A percentile compares a stretch with the other conserved stretches of the same genome.
phyloP scores from a whole-genome alignment of 306 rosid species.

The Rosa persica region DNA sequence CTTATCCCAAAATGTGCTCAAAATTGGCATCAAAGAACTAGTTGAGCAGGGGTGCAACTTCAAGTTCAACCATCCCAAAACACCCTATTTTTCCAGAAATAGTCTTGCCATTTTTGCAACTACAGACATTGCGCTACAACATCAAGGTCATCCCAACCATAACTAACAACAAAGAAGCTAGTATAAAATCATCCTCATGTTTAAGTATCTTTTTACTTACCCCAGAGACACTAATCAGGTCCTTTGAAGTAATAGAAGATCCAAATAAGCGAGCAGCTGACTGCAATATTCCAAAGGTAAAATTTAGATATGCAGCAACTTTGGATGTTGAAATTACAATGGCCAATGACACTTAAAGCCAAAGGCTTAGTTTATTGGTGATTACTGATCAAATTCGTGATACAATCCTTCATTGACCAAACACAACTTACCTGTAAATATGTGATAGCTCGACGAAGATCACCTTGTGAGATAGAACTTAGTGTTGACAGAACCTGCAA shows the following conservation, averaged over 20 bases:
- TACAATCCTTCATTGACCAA: not conserved
- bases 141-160: not conserved
- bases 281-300: conserved; percentile 43
- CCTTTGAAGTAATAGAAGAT: conserved; percentile 73
- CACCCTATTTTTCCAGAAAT: conserved; percentile 12
- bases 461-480: conserved; percentile 90
- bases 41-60: conserved; percentile 4
- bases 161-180: not conserved
- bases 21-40: conserved; percentile 2
- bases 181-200: not conserved
- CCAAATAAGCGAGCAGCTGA: conserved; percentile 96
- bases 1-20: not conserved
- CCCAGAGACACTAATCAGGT: conserved; percentile 85
- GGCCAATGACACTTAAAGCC: not conserved
- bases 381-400: not conserved
- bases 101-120: conserved; percentile 12
- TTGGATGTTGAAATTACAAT: not conserved
- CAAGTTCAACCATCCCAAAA: conserved; percentile 20
- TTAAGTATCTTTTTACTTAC: conserved; percentile 40
- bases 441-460: conserved; percentile 94
- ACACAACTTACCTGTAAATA: conserved; percentile 72
- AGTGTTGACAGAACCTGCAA: conserved; percentile 75
- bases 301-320: not conserved
- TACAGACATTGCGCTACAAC: not conserved
- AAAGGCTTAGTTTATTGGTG: not conserved